A percentile compares a stretch with the other conserved stretches of the same genome.
Conservation (phyloP, 257 asterid species). For the Thymus mandschuricus region DNA sequence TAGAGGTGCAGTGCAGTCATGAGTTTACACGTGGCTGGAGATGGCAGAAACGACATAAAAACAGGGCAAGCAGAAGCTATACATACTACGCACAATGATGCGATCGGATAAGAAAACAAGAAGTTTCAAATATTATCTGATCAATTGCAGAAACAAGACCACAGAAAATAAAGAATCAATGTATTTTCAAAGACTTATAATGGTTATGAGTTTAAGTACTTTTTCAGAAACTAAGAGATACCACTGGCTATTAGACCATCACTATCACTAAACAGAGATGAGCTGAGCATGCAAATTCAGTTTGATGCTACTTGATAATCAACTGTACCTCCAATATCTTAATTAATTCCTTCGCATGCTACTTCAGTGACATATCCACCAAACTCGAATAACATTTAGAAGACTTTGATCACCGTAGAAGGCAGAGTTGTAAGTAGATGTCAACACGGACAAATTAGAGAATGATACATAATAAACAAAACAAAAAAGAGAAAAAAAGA, state of each 20-base stretch:
- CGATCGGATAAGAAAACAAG: no score
- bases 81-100: neutral
- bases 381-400: neutral
- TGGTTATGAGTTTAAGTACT: neutral
- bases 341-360: neutral
- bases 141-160: neutral
- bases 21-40: no score
- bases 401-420: slow-evolving; percentile 11
- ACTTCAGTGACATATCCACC: neutral
- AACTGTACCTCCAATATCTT: no score
- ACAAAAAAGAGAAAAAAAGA: no score
- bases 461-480: neutral
- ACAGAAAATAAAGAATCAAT: neutral
- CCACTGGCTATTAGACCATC: neutral
- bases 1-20: no score
- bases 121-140: neutral
- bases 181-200: neutral
- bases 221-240: neutral
- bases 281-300: neutral
- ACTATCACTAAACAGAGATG: no score
- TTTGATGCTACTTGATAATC: neutral
- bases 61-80: neutral
- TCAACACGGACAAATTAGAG: neutral
- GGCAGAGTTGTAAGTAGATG: no score
- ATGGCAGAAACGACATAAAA: neutral